Evolutionary conservation across 192 early-diverging fungal species (phyloP).

Genomic region (Entomortierella beljakovae): DNA sequence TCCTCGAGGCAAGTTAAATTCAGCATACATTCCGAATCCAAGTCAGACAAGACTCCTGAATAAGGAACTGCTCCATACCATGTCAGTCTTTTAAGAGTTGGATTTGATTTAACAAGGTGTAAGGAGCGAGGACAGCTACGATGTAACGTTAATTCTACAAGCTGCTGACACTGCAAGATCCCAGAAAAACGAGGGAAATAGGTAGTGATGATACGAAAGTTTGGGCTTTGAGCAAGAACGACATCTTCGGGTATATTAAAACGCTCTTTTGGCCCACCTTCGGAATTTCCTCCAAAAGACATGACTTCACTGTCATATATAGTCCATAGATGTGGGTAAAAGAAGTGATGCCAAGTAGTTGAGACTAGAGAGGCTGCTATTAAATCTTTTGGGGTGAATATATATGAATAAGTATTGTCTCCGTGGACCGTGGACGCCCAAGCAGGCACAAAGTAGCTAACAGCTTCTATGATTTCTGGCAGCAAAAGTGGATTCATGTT

Average conservation of each 20-base stretch:
- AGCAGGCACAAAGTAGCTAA: not conserved
- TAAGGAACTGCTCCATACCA: constrained; percentile 14
- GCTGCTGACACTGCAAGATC: not conserved
- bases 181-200: not conserved
- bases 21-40: not conserved
- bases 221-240: not conserved
- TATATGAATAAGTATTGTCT: not conserved
- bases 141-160: constrained; percentile 1
- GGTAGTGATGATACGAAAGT: constrained; percentile 9
- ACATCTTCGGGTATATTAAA: not conserved
- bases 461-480: constrained; percentile 7
- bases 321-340: constrained; percentile 17
- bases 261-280: not conserved
- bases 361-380: constrained; percentile 9
- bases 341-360: constrained; percentile 6
- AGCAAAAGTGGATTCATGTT: constrained; percentile 11
- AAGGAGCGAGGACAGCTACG: not conserved
- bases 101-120: constrained; percentile 1
- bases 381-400: constrained; percentile 4
- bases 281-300: too few species aligned
- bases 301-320: constrained; percentile 15
- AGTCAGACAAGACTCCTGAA: constrained; percentile 4
- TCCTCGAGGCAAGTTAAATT: not conserved
- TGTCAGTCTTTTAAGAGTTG: not conserved
- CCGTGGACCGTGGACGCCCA: not conserved